Base-by-base conservation (phyloP, 1,284 basidiomycete genomes). In the Cutaneotrichosporon sp. region DNA sequence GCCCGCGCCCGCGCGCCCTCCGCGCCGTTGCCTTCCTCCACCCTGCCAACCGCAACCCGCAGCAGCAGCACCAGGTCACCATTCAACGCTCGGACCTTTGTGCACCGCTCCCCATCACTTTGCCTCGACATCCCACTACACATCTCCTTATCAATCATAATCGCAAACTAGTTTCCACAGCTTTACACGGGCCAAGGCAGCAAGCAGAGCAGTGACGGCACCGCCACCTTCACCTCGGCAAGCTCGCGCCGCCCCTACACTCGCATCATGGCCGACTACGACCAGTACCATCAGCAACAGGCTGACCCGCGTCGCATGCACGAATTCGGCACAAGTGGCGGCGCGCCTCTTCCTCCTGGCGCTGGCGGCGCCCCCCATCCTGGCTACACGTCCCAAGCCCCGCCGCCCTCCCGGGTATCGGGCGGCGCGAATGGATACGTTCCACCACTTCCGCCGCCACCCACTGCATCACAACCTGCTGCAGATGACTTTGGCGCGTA, bases 321-420 rank as follows among this genome's bases (percentile, higher is more conserved):
- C 38, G 51, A 56, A 34, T 52, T 49, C 35, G 51, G 43, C 3
- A 52, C 52, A 5, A 7, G 7, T 30, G 26, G 26, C 26, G 26
- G 26, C 7, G 26, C 10, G 14, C 22, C 49, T 3, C 40, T 58
- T 10, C 49, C 56, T 4, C 49, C 56, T 4, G 56, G 52, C 15
- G 42, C 49, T 2, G 42, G 54, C 2, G 14, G 46, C 10, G 51
- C 52, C 15, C 14, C 39, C 22, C 9, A 26, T 2, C 18, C 48
- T 2, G 33, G 40, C 4, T 18, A 26, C 18, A 34, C 35, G 8
- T 15, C 26, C 5, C 21, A 15, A 9, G 21, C 33, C 4, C 21
- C 26, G 26, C 26, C 10, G 26, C 26, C 26, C 26, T 30, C 26
- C 5, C 26, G 26, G 26, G 26, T 30, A 7, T 5, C 10, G 7